These are phyloP conservation scores for Chlamydomonas sp. DNA, from an alignment of 139 green algal species.

Conservation along the genomic window DNA sequence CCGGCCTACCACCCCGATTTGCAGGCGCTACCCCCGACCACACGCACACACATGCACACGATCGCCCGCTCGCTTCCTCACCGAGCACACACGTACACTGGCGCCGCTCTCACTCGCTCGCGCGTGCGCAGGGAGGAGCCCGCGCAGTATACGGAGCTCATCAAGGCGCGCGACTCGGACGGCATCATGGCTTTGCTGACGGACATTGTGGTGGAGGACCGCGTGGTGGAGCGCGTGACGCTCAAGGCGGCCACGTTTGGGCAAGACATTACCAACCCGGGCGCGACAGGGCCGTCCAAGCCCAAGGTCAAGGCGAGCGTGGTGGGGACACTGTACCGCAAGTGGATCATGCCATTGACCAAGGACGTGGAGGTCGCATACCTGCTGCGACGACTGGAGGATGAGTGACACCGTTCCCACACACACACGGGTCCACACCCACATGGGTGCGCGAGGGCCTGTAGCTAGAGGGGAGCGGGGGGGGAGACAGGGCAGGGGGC, in stretches of 20 bases:
- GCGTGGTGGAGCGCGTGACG: conserved; percentile 78
- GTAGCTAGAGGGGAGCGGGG: no score
- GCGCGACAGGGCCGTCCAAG: background rate
- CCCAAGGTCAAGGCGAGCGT: conserved; percentile 62
- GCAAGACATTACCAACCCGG: conserved; percentile 58
- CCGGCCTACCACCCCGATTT: no score
- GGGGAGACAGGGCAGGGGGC: no score
- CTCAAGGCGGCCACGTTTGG: conserved; percentile 88
- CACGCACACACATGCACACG: no score
- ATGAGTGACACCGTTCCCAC: no score
- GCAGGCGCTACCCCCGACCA: no score
- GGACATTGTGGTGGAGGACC: conserved; percentile 70
- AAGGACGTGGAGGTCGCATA: conserved; percentile 93
- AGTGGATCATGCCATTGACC: conserved; percentile 94
- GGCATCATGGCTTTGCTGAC: conserved; percentile 90
- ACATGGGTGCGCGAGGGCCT: no score
- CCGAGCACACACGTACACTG: no score
- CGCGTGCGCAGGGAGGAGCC: conserved; percentile 21
- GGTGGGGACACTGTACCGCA: conserved; percentile 77
- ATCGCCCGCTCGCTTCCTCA: no score
- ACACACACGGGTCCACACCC: no score
- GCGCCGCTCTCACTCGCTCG: no score
- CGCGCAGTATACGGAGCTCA: conserved; percentile 75
- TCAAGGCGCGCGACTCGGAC: conserved; percentile 56
- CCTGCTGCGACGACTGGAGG: conserved; percentile 70